phyloP scores from a whole-genome alignment of 805 yeast species.

The Candida stauntonica region DNA sequence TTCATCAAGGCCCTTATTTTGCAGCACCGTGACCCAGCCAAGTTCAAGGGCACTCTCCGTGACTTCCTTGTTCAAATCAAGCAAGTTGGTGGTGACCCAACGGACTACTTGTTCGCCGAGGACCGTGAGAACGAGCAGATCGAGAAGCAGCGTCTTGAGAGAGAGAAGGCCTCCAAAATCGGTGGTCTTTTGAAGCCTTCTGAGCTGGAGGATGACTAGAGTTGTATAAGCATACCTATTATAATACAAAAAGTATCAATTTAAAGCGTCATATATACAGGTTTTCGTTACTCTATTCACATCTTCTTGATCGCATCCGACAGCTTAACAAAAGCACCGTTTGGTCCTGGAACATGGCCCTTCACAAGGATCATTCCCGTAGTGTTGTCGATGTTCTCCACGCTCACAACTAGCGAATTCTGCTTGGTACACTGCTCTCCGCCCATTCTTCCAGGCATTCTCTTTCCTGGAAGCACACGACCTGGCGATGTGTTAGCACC shows the following conservation, averaged over 20 bases:
- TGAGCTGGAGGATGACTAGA: constrained; percentile 74
- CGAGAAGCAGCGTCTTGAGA: constrained; percentile 66
- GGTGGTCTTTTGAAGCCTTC: constrained; percentile 95
- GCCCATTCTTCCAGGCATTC: constrained; percentile 99
- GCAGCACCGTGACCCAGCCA: constrained; percentile 66
- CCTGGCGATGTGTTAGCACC: constrained; percentile 97
- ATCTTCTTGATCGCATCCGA: constrained; percentile 67
- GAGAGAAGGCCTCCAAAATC: constrained; percentile 77
- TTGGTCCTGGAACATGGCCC: constrained; percentile 91
- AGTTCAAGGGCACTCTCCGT: constrained; percentile 80
- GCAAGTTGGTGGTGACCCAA: constrained; percentile 92
- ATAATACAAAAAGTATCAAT: not conserved
- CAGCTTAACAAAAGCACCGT: constrained; percentile 65
- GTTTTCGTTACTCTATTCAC: constrained; percentile 14
- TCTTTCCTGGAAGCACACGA: constrained; percentile 92
- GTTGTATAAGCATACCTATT: not conserved
- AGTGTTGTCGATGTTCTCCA: constrained; percentile 51
- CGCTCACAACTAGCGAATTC: constrained; percentile 72
- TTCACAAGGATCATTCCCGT: constrained; percentile 78
- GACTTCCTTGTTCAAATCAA: constrained; percentile 96
- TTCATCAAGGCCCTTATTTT: constrained; percentile 75
- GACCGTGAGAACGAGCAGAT: constrained; percentile 75
- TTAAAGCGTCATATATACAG: constrained; percentile 8
- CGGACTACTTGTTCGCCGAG: constrained; percentile 91
- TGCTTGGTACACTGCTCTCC: constrained; percentile 66